Percentiles rank a stretch among this genome's conserved stretches.
Conservation (phyloP, 345 rosid species). For the Gossypium longicalyx region DNA sequence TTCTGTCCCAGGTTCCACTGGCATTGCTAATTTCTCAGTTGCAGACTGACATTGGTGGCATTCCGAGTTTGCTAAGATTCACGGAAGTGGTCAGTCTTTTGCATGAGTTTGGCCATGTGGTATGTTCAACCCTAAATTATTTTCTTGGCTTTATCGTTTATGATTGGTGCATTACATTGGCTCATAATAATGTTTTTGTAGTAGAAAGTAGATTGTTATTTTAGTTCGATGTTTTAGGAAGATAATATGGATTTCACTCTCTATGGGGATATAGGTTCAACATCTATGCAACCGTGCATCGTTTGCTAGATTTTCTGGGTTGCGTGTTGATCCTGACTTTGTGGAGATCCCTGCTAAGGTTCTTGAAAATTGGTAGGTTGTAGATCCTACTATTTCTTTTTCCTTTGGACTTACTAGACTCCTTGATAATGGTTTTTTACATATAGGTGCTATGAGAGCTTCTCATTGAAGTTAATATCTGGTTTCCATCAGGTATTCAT, state of each 20-base stretch:
- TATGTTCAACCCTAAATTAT: conserved; percentile 35
- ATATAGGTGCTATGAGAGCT: conserved; percentile 86
- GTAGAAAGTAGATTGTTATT: background rate
- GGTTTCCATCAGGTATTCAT: conserved; percentile 81
- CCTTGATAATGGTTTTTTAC: conserved; percentile 16
- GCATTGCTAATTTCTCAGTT: conserved; percentile 70
- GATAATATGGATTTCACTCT: conserved; percentile 10
- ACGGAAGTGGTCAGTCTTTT: conserved; percentile 85
- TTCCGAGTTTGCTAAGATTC: conserved; percentile 61
- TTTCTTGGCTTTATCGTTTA: conserved; percentile 12
- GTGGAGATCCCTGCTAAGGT: conserved; percentile 84
- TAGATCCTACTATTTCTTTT: conserved; percentile 9
- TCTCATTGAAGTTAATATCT: conserved; percentile 80
- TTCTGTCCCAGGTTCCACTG: conserved; percentile 54
- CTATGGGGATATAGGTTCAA: conserved; percentile 57
- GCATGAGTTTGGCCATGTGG: conserved; percentile 98
- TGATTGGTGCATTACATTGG: background rate
- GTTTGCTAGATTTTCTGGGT: conserved; percentile 81
- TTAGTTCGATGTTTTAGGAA: background rate
- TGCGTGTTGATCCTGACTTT: conserved; percentile 84
- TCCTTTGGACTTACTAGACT: background rate
- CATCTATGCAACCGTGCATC: conserved; percentile 87
- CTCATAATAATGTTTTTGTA: background rate
- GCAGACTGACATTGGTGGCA: conserved; percentile 43
- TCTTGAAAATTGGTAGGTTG: conserved; percentile 71